Evolutionary conservation across 176 grass and related monocot species (phyloP), one percentile per base, ranked within the genome.

Genomic region (Rhipidocladum racemiflorum): DNA sequence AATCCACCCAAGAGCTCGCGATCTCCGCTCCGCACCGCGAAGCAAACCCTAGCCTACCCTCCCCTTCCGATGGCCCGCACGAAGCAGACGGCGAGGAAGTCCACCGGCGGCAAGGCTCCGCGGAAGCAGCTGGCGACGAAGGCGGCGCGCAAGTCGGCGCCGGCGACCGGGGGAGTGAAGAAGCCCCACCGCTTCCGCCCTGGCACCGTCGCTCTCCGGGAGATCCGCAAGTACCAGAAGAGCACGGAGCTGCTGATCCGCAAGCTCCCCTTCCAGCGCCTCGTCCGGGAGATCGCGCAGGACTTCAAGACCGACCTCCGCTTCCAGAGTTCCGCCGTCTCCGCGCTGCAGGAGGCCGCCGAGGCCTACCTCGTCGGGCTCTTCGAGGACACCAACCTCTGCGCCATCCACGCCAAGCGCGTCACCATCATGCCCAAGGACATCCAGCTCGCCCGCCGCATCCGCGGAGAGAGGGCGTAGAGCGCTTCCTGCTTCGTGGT

Each of bases 171-270:
- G 39, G 91, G 91, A 0, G 88, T 90, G 63, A 93, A 93, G 91
- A 93, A 90, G 88, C 91, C 91, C 0, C 91, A 93, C 70, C 91
- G 88, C 30, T 93, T 93, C 85, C 79, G 88, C 29, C 91, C 85
- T 0, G 91, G 91, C 68, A 93, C 91, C 78, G 91, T 93, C 45
- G 91, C 91, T 0, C 91, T 93, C 29, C 72, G 91, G 0, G 91
- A 88, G 91, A 93, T 93, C 68, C 88, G 88, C 85, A 93, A 90
- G 85, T 93, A 93, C 85, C 91, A 93, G 82, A 93, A 93, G 88
- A 93, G 88, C 85, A 93, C 88, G 3, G 88, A 93, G 83, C 75
- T 93, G 10, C 88, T 93, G 1, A 93, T 93, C 82, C 88, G 88
- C 20, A 93, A 93, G 88, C 88, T 93, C 0, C 91, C 91, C 0